A percentile compares a stretch with the other conserved stretches of the same genome.
These are phyloP conservation scores for Lipomyces spencermartinsiae DNA, from an alignment of 805 yeast species.

Conservation along the genomic window DNA sequence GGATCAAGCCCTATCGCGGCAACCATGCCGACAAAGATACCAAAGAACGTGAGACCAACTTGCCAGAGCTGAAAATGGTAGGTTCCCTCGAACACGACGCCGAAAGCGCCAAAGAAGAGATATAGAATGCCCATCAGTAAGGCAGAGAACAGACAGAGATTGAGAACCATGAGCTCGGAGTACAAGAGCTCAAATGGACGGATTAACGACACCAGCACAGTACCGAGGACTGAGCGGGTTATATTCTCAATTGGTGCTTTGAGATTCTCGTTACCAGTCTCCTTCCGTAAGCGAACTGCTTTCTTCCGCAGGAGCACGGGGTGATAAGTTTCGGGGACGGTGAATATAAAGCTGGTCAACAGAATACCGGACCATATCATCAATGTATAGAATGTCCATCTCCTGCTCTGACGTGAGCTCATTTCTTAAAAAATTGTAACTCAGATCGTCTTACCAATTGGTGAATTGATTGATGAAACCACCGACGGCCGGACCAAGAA, in stretches of 20 bases:
- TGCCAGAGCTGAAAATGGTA: slow-evolving; percentile 57
- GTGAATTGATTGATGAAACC: slow-evolving; percentile 59
- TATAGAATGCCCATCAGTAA: slow-evolving; percentile 60
- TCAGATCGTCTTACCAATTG: slow-evolving; percentile 57
- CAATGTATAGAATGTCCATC: slow-evolving; percentile 72
- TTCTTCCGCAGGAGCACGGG: slow-evolving; percentile 63
- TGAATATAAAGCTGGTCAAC: slow-evolving; percentile 55
- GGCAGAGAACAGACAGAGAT: slow-evolving; percentile 60
- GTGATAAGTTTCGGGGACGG: slow-evolving; percentile 49
- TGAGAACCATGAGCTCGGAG: slow-evolving; percentile 60
- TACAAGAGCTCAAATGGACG: slow-evolving; percentile 55
- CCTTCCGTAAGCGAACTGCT: slow-evolving; percentile 71
- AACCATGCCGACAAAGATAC: slow-evolving; percentile 56
- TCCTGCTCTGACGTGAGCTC: slow-evolving; percentile 55
- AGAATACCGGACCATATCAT: slow-evolving; percentile 32
- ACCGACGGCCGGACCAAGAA: slow-evolving; percentile 74
- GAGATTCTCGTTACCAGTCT: slow-evolving; percentile 80
- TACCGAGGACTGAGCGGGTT: slow-evolving; percentile 69
- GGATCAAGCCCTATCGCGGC: slow-evolving; percentile 47
- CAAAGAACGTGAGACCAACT: slow-evolving; percentile 55
- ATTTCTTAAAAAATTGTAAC: slow-evolving; percentile 56
- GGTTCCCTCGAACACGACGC: slow-evolving; percentile 56
- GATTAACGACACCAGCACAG: slow-evolving; percentile 62
- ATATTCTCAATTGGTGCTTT: slow-evolving; percentile 93
- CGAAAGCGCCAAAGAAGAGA: slow-evolving; percentile 67